Evolutionary conservation across 495 filamentous ascomycete genomes (phyloP), one percentile per base, ranked within the genome.

Genomic region (Penicillium manginii): DNA sequence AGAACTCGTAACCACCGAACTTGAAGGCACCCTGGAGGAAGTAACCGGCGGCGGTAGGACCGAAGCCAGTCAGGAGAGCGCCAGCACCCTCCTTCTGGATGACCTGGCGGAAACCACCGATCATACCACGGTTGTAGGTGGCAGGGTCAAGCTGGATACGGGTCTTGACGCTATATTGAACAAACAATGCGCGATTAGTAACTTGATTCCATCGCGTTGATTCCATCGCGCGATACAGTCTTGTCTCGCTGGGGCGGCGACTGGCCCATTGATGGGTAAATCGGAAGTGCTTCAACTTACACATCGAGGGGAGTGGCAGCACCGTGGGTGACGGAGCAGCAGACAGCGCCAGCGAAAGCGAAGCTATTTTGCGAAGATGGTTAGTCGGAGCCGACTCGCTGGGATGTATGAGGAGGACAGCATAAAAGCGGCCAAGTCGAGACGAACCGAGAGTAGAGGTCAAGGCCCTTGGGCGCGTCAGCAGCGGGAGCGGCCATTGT

Each of bases 21-120:
- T 96, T 96, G 88, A 96, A 88, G 68, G 90, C 89, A 67, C 91
- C 91, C 82, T 96, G 91, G 66, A 96, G 88, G 86, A 94, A 94
- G 83, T 96, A 96, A 69, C 91, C 91, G 70, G 91, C 91, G 60
- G 86, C 86, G 72, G 91, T 96, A 65, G 91, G 91, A 63, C 91
- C 91, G 73, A 87, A 84, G 77, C 91, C 91, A 65, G 91, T 96
- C 68, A 92, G 81, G 61, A 96, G 88, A 73, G 91, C 91, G 73
- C 89, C 90, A 68, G 90, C 91, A 79, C 91, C 91, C 80, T 96
- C 91, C 56, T 81, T 88, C 72, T 85, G 79, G 71, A 96, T 78
- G 71, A 96, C 91, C 81, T 94, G 86, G 45, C 83, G 80, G 88
- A 96, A 90, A 63, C 88, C 89, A 70, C 91, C 91, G 74, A 96